phyloP scores from a whole-genome alignment of 768 basidiomycete species.

The Termitomyces sp. region DNA sequence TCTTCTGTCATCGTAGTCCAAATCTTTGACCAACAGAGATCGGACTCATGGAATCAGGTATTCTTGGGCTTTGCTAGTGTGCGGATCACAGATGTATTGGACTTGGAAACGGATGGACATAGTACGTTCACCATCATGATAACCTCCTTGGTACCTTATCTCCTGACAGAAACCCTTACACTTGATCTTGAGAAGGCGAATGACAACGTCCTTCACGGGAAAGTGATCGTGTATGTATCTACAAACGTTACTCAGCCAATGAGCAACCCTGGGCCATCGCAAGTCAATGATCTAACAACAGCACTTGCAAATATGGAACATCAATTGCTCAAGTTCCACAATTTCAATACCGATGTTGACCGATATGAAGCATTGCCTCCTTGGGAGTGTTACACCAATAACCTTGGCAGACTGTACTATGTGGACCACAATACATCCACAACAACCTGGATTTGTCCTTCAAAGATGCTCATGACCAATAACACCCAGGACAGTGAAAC shows the following conservation, averaged over 20 bases:
- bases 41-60: constrained; percentile 96
- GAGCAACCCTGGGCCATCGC: constrained; percentile 76
- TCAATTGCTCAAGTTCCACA: constrained; percentile 66
- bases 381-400: constrained; percentile 98
- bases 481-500: too few species aligned
- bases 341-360: constrained; percentile 94
- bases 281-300: constrained; percentile 53
- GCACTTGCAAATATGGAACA: constrained; percentile 59
- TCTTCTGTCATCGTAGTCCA: constrained; percentile 96
- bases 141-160: not conserved
- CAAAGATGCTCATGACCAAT: too few species aligned
- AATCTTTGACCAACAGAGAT: constrained; percentile 99
- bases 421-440: constrained; percentile 98
- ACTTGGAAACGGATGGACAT: constrained; percentile 91
- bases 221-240: constrained; percentile 93
- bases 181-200: constrained; percentile 96
- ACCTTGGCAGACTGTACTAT: constrained; percentile 93
- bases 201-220: constrained; percentile 97
- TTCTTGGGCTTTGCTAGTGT: constrained; percentile 98
- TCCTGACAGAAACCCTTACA: constrained; percentile 83
- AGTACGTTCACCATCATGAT: constrained; percentile 47
- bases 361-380: constrained; percentile 86
- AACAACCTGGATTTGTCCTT: constrained; percentile 99
- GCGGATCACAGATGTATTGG: constrained; percentile 84
- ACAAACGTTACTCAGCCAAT: constrained; percentile 87